Evolutionary conservation across 2,329 filamentous ascomycete species (phyloP).

Genomic region (Sphaerostilbella broomeana): DNA sequence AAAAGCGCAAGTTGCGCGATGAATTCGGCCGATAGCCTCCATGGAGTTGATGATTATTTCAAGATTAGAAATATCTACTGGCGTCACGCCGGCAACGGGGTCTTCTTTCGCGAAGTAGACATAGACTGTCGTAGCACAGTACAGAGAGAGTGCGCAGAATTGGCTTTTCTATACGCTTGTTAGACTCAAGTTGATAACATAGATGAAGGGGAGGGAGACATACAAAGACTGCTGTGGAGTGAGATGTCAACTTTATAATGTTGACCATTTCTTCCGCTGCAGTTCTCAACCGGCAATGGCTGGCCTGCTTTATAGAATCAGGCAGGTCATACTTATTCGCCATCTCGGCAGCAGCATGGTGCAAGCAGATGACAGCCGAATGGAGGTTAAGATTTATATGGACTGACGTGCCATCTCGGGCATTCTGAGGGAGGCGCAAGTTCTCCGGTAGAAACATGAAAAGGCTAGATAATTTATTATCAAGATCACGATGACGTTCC

Average conservation of each 20-base stretch:
- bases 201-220: slow-evolving; percentile 25
- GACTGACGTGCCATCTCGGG: slow-evolving; percentile 65
- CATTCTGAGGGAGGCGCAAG: slow-evolving; percentile 62
- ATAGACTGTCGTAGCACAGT: slow-evolving; percentile 78
- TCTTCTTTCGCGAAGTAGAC: slow-evolving; percentile 68
- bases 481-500: slow-evolving; percentile 75
- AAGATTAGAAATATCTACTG: slow-evolving; percentile 43
- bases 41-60: slow-evolving; percentile 75
- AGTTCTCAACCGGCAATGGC: slow-evolving; percentile 66
- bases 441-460: slow-evolving; percentile 72
- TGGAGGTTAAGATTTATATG: slow-evolving; percentile 87
- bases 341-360: slow-evolving; percentile 82
- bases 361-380: slow-evolving; percentile 78
- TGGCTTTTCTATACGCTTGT: slow-evolving; percentile 26
- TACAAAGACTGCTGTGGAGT: slow-evolving; percentile 62
- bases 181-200: not conserved
- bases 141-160: slow-evolving; percentile 65
- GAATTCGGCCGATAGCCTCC: slow-evolving; percentile 65
- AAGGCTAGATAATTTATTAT: slow-evolving; percentile 70
- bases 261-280: slow-evolving; percentile 79
- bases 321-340: slow-evolving; percentile 65
- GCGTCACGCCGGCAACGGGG: slow-evolving; percentile 52
- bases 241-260: slow-evolving; percentile 72
- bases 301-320: slow-evolving; percentile 58
- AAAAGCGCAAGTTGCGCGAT: slow-evolving; percentile 74